Base-by-base conservation (phyloP, 73 alveolate genomes). In the Paramecium sexaurelia region DNA sequence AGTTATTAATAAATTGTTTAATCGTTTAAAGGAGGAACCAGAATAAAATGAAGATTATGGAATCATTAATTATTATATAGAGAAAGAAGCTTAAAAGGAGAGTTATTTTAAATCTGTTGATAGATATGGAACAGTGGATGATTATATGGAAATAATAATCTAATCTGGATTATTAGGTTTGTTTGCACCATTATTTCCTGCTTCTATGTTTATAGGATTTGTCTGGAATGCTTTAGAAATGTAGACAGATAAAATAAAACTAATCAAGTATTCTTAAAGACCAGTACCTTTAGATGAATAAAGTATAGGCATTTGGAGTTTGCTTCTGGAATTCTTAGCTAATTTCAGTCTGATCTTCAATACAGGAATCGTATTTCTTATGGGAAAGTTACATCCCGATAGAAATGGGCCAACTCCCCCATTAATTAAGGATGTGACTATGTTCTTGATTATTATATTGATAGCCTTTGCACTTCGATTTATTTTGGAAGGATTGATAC, bases 81-180 rank as follows among this genome's bases (percentile, higher is more conserved):
- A 40, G 3, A 19, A 36, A 15, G 94, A 88, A 22, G 41, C 94
- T 7, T 55, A 69, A 39, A 88, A 88, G 29, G 94, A 88, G 11
- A 68, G 55, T 45, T 88, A 88, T 47, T 41, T 82, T 3, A 82
- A 88, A 88, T 69, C 91, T 35, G 90, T 82, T 4, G 94, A 88
- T 69, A 67, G 69, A 41, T 88, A 88, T 41, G 94, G 94, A 0
- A 88, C 94, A 39, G 94, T 88, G 1, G 94, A 88, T 41, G 94
- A 88, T 32, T 88, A 88, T 26, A 69, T 67, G 87, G 94, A 88
- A 88, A 88, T 88, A 1, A 68, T 75, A 13, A 26, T 88, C 9
- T 22, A 88, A 68, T 67, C 73, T 13, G 85, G 91, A 6, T 61
- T 88, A 41, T 68, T 88, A 19, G 87, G 84, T 3, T 43, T 88